Evolutionary conservation across 305 asterid genomes (phyloP).

Genomic region (Nicotiana rustica): DNA sequence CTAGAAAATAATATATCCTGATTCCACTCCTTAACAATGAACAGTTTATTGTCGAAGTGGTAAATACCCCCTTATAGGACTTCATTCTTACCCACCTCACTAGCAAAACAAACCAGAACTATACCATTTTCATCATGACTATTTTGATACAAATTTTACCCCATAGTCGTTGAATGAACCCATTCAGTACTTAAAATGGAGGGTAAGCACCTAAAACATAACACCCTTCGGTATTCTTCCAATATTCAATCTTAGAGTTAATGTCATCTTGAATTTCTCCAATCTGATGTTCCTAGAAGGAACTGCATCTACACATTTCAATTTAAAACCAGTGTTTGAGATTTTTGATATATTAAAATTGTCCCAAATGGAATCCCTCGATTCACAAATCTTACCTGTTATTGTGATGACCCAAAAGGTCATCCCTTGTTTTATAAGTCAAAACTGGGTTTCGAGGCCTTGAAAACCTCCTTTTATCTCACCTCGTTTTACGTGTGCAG

Average conservation of each 20-base stretch:
- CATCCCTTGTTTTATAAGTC: too few species aligned
- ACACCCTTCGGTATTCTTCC: not conserved
- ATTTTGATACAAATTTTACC: not conserved
- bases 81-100: not conserved
- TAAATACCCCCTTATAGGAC: not conserved
- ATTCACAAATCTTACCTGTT: too few species aligned
- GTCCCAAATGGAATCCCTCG: too few species aligned
- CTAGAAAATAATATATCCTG: not conserved
- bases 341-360: too few species aligned
- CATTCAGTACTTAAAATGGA: not conserved
- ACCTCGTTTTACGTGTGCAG: too few species aligned
- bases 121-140: not conserved
- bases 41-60: not conserved
- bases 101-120: not conserved
- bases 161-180: not conserved
- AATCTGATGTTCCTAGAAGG: not conserved
- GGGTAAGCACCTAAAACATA: not conserved
- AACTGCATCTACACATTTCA: too few species aligned
- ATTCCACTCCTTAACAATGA: not conserved
- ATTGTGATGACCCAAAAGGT: too few species aligned
- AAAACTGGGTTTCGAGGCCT: too few species aligned
- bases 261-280: not conserved
- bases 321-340: too few species aligned
- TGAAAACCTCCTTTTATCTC: too few species aligned
- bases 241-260: not conserved